Percentiles rank a stretch among this genome's conserved stretches.
Conservation (phyloP, 73 alveolate species). For the Diophrys appendiculata region DNA sequence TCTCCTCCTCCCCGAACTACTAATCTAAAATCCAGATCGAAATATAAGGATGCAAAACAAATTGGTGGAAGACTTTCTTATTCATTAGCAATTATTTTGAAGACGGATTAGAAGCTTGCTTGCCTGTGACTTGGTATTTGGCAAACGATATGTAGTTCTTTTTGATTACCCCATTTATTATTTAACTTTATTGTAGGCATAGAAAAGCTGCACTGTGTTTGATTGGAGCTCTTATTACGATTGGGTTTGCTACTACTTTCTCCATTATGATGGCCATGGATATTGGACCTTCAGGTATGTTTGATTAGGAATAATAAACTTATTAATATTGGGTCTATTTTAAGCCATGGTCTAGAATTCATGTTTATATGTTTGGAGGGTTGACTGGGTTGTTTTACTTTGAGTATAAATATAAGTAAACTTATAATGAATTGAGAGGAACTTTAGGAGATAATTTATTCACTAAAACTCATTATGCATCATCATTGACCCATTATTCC, state of each 20-base stretch:
- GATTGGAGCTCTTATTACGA: too few species aligned
- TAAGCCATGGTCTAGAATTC: constrained; percentile 63
- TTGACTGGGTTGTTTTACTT: constrained; percentile 45
- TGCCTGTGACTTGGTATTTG: constrained; percentile 35
- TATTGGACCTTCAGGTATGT: too few species aligned
- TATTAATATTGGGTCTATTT: constrained; percentile 9
- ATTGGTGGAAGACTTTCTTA: constrained; percentile 52
- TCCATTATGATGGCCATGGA: too few species aligned
- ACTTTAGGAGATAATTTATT: not conserved
- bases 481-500: not conserved
- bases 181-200: constrained; percentile 5
- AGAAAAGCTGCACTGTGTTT: too few species aligned
- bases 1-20: too few species aligned
- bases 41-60: constrained; percentile 21
- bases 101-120: constrained; percentile 14
- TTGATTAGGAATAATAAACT: too few species aligned
- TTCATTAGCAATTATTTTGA: constrained; percentile 29
- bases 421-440: not conserved
- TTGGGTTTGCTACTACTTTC: too few species aligned
- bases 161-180: constrained; percentile 19
- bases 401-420: constrained; percentile 17
- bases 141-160: constrained; percentile 54
- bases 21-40: too few species aligned
- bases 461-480: not conserved
- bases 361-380: constrained; percentile 57